Percentiles rank a stretch among this genome's conserved stretches.
These are phyloP conservation scores for Senna tora DNA, from an alignment of 306 rosid species.

Conservation along the genomic window DNA sequence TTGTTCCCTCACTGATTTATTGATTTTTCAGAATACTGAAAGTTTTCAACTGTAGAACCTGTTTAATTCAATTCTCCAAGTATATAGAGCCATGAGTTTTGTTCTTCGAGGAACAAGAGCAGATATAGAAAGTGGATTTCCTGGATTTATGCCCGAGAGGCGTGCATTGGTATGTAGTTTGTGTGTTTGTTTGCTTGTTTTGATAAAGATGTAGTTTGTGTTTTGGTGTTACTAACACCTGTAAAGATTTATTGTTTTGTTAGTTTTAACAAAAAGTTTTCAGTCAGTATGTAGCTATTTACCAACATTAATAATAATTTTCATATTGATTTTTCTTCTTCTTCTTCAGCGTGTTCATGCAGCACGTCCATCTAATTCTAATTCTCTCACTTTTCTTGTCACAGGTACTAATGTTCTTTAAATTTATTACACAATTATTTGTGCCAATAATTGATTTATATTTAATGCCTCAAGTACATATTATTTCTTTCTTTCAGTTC, in stretches of 20 bases:
- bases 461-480: conserved; percentile 3
- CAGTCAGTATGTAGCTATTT: not conserved
- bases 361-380: conserved; percentile 79
- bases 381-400: conserved; percentile 90
- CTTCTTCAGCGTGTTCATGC: conserved; percentile 63
- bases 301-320: not conserved
- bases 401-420: conserved; percentile 58
- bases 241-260: not conserved
- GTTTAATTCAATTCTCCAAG: conserved; percentile 33
- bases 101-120: conserved; percentile 87
- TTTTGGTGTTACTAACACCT: conserved; percentile 5
- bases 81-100: conserved; percentile 70
- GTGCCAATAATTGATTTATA: not conserved
- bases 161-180: conserved; percentile 68
- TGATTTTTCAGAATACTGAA: conserved; percentile 35
- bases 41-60: not conserved
- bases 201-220: not conserved
- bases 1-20: conserved; percentile 10
- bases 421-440: conserved; percentile 9
- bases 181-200: not conserved
- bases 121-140: conserved; percentile 80
- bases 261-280: conserved; percentile 24
- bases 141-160: conserved; percentile 80
- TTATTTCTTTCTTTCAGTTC: conserved; percentile 59
- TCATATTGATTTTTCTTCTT: conserved; percentile 3